Evolutionary conservation across 441 rosid genomes (phyloP).

Genomic region (Gossypium davidsonii): DNA sequence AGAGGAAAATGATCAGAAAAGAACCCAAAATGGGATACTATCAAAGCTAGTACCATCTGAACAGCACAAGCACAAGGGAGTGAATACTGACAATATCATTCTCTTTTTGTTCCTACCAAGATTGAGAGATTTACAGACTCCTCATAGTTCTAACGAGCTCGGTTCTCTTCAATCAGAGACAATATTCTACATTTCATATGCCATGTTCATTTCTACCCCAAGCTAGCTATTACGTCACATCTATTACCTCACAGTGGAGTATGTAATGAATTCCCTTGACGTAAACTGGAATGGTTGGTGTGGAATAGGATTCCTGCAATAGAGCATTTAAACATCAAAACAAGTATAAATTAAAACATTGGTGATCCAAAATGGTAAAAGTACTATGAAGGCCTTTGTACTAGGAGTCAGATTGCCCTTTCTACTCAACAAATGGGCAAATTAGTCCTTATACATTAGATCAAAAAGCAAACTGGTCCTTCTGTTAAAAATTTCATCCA

Average conservation of each 20-base stretch:
- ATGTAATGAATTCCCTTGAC: conserved; percentile 64
- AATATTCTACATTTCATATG: neutral
- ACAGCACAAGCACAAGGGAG: conserved; percentile 1
- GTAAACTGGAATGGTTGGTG: conserved; percentile 83
- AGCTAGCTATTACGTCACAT: conserved; percentile 2
- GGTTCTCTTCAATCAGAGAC: neutral
- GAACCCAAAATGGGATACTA: neutral
- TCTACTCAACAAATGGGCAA: too few species aligned
- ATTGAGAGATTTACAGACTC: neutral
- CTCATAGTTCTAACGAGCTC: neutral
- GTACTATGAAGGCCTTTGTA: too few species aligned
- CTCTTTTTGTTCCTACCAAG: neutral
- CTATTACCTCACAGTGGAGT: conserved; percentile 61
- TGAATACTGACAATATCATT: neutral
- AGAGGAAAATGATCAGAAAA: neutral
- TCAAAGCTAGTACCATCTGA: neutral
- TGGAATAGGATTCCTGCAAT: conserved; percentile 72
- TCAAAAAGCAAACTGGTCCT: too few species aligned
- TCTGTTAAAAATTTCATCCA: too few species aligned
- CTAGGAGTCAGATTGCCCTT: too few species aligned
- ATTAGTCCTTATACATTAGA: too few species aligned
- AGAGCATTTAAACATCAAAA: conserved; percentile 5
- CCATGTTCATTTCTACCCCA: neutral
- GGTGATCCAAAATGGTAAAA: neutral
- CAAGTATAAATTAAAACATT: neutral